Base-by-base conservation (phyloP, 257 asterid genomes). In the Scutellaria barbata region DNA sequence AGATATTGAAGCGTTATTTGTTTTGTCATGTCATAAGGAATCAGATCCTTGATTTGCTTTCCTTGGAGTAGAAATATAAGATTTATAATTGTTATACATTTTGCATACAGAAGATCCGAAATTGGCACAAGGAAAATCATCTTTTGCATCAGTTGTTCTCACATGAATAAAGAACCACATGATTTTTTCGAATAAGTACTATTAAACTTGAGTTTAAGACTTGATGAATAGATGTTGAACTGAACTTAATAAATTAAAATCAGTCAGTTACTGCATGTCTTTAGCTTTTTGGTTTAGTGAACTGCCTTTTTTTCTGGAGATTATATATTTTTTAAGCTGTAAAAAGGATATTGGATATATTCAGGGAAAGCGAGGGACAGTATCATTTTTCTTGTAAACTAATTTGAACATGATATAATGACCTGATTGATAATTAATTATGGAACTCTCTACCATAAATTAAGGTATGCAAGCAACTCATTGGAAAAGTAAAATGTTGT, bases 21-120 rank as follows among this genome's bases (percentile, higher is more conserved):
- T 43, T 66, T 74, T 63, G 54, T 48, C 35, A 30, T 63, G 69
- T 68, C 66, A 30, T 47, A 39, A 67, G 67, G 84, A 71, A 77
- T 77, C 79, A 58, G 76, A 77, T 80, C 73, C 85, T 72, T 78
- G 56, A 18, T 61, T 54, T 74, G 57, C 71, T 77, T 79, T 73
- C 48, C 59, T 71, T 43, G 56, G 45, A 72, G 54, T 74, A 45
- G 42, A 66, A 59, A 71, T 37, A 63, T 64, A 71, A 66, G 80
- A 74, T 76, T 74, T 76, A 48, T 60, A 17, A 18, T 68, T 73
- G 72, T 71, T 64, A 30, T 70, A 41, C 51, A 50, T 74, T 46
- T 73, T 59, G 18, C 60, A 63, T 20, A 11, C 53, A 62, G 4
- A 69, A 62, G 58, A 43, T 74, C 39, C 14, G 58, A 30, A 46